phyloP scores from a whole-genome alignment of 2,329 filamentous ascomycete species.

The Saccharata proteae region DNA sequence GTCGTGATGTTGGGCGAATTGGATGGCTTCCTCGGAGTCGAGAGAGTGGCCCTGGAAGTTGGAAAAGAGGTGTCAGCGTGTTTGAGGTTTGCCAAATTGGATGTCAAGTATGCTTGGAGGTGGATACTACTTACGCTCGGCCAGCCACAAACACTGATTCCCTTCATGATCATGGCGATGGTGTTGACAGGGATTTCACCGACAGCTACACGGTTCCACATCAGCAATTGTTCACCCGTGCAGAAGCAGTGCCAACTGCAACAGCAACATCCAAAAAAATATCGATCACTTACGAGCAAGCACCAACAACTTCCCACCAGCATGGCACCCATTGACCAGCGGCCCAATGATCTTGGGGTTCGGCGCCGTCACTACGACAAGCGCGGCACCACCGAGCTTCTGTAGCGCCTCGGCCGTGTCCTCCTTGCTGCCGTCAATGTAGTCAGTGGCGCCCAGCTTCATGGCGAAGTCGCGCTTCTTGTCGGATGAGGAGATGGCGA shows the following conservation, averaged over 20 bases:
- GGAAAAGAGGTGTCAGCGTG: no score
- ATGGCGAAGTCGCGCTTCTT: slow-evolving; percentile 42
- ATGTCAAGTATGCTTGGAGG: no score
- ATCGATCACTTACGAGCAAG: slow-evolving; percentile 33
- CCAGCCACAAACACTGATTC: slow-evolving; percentile 14
- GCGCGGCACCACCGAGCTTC: slow-evolving; percentile 48
- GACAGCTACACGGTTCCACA: slow-evolving; percentile 20
- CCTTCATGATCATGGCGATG: slow-evolving; percentile 33
- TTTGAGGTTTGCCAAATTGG: no score
- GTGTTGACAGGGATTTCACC: slow-evolving; percentile 34
- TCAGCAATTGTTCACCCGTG: slow-evolving; percentile 3
- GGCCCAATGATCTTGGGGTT: slow-evolving; percentile 43
- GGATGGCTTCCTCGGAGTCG: slow-evolving; percentile 42
- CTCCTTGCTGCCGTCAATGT: slow-evolving; percentile 40
- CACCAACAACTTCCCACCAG: slow-evolving; percentile 47
- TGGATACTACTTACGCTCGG: no score
- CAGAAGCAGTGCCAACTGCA: no score
- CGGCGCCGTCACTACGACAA: slow-evolving; percentile 53
- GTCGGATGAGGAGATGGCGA: slow-evolving; percentile 37
- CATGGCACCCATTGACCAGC: slow-evolving; percentile 42
- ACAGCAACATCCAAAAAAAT: no score
- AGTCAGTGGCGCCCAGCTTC: slow-evolving; percentile 45
- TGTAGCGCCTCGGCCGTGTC: slow-evolving; percentile 39
- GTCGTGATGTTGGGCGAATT: slow-evolving; percentile 34
- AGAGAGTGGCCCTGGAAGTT: slow-evolving; percentile 42